phyloP scores from a whole-genome alignment of 495 filamentous ascomycete species.

The Endocarpon pusillum region DNA sequence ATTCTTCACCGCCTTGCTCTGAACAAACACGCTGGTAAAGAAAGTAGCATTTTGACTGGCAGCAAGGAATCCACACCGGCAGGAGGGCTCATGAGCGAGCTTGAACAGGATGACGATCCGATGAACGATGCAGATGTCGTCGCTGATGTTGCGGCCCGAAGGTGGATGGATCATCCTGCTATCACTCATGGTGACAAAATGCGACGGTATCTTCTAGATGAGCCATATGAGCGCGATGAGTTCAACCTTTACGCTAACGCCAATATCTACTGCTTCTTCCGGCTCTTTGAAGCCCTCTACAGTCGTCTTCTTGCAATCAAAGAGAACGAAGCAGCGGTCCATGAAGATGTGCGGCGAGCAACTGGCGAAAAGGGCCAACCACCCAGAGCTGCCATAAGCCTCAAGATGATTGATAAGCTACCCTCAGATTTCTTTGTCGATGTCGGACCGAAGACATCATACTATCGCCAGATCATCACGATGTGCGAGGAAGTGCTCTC shows the following conservation, averaged over 20 bases:
- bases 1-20: slow-evolving; percentile 66
- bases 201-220: slow-evolving; percentile 56
- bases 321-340: slow-evolving; percentile 51
- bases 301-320: slow-evolving; percentile 70
- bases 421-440: slow-evolving; percentile 74
- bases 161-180: slow-evolving; percentile 44
- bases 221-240: slow-evolving; percentile 56
- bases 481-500: slow-evolving; percentile 54
- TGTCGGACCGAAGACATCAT: slow-evolving; percentile 39
- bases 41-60: slow-evolving; percentile 51
- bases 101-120: slow-evolving; percentile 46
- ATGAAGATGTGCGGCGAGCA: slow-evolving; percentile 50
- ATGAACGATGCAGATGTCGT: slow-evolving; percentile 30
- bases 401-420: slow-evolving; percentile 57
- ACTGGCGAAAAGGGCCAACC: slow-evolving; percentile 24
- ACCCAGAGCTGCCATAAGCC: slow-evolving; percentile 61
- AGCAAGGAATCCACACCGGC: slow-evolving; percentile 82
- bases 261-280: slow-evolving; percentile 83
- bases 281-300: slow-evolving; percentile 76
- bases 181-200: slow-evolving; percentile 33
- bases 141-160: slow-evolving; percentile 27
- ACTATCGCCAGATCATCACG: slow-evolving; percentile 49
- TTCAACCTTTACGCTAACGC: slow-evolving; percentile 84
- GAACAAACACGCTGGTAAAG: slow-evolving; percentile 56
- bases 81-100: slow-evolving; percentile 49